Evolutionary conservation across 2,329 filamentous ascomycete species (phyloP).

Genomic region (Beauveria pseudobassiana): DNA sequence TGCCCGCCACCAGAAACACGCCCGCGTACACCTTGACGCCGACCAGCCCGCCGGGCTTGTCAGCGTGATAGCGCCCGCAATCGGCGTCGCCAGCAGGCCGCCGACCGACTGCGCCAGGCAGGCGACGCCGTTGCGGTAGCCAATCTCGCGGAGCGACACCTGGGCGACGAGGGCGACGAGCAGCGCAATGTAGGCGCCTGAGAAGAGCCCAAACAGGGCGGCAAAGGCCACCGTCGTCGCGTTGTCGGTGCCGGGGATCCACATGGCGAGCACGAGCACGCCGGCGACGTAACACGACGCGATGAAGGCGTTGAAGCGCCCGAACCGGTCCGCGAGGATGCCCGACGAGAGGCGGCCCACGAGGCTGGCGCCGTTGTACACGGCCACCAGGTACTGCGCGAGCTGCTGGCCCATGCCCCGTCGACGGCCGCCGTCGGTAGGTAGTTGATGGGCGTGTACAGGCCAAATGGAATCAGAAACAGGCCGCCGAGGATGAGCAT

Average conservation of each 20-base stretch:
- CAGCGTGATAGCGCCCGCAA: conserved; percentile 17
- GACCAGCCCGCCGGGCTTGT: conserved; percentile 11
- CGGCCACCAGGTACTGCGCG: conserved; percentile 17
- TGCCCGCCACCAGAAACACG: conserved; percentile 15
- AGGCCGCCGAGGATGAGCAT: conserved; percentile 19
- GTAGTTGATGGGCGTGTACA: conserved; percentile 24
- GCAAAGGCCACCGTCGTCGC: conserved; percentile 21
- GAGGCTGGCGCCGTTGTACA: conserved; percentile 20
- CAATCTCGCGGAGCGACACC: conserved; percentile 46
- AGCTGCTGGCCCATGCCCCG: conserved; percentile 15
- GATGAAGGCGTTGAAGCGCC: conserved; percentile 27
- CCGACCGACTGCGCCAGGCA: conserved; percentile 15
- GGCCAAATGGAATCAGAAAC: conserved; percentile 22
- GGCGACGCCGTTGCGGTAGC: conserved; percentile 41
- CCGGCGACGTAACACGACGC: conserved; percentile 34
- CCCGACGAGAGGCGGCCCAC: conserved; percentile 18
- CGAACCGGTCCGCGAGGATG: conserved; percentile 19
- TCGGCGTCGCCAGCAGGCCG: conserved; percentile 15
- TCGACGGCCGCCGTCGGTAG: conserved; percentile 16
- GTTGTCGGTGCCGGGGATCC: conserved; percentile 21
- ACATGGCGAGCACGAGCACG: conserved; percentile 25
- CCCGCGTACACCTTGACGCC: conserved; percentile 16
- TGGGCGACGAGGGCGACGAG: conserved; percentile 27
- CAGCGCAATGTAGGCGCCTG: conserved; percentile 23
- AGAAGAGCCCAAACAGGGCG: conserved; percentile 23